Evolutionary conservation across 345 rosid genomes (phyloP).

Genomic region (Murraya paniculata): DNA sequence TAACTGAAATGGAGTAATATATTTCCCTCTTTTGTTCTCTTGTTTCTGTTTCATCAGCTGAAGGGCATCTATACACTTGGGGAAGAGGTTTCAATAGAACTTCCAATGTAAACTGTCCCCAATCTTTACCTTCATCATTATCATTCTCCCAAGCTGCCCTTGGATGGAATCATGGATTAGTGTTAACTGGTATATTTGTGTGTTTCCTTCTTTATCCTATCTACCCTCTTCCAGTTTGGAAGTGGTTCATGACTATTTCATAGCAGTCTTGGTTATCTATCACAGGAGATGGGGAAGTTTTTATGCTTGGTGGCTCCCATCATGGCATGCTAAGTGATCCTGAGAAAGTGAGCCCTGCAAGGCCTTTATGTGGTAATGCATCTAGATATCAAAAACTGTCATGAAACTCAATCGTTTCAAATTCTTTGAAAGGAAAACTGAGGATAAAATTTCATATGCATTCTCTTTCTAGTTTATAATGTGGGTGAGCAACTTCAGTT

Average conservation of each 20-base stretch:
- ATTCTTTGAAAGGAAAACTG: neutral
- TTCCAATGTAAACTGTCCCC: constrained; percentile 49
- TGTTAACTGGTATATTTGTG: constrained; percentile 49
- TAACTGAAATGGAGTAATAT: neutral
- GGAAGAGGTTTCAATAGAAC: constrained; percentile 70
- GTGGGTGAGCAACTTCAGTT: neutral
- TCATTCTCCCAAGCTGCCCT: constrained; percentile 44
- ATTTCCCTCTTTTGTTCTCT: neutral
- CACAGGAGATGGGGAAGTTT: constrained; percentile 61
- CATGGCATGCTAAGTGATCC: constrained; percentile 48
- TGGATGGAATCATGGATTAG: constrained; percentile 85
- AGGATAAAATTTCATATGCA: neutral
- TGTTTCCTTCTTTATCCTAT: neutral
- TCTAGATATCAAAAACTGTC: neutral
- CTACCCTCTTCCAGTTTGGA: neutral
- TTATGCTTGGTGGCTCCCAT: constrained; percentile 61
- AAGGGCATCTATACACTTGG: constrained; percentile 66
- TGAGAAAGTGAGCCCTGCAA: constrained; percentile 33
- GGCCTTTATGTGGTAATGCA: constrained; percentile 36
- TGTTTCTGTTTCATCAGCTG: constrained; percentile 39
- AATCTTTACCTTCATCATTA: constrained; percentile 32
- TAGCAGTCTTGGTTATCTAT: neutral
- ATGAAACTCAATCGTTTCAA: neutral
- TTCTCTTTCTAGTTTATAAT: neutral
- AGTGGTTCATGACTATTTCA: constrained; percentile 1